These are phyloP conservation scores for Marasmius sp. DNA, from an alignment of 1,284 basidiomycete genomes.

Conservation along the genomic window DNA sequence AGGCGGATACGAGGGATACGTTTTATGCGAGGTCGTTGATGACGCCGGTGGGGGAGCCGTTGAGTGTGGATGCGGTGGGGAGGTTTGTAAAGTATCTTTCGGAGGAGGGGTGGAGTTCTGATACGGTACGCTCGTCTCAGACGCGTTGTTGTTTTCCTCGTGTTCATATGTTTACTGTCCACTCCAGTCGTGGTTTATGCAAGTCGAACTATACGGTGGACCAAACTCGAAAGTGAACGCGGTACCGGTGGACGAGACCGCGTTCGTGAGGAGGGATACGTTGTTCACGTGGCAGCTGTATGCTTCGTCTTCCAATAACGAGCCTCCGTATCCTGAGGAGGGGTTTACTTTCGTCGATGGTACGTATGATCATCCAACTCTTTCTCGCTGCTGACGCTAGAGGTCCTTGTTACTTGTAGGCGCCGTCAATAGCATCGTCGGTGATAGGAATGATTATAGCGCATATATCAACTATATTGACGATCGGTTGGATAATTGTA, in stretches of 20 bases:
- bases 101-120: constrained; percentile 17
- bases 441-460: constrained; percentile 7
- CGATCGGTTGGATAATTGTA: constrained; percentile 14
- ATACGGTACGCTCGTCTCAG: neutral
- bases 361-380: neutral
- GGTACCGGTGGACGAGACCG: constrained; percentile 20
- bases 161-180: too few relatives aligned
- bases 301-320: constrained; percentile 20
- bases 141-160: too few relatives aligned
- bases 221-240: constrained; percentile 23
- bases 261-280: constrained; percentile 24
- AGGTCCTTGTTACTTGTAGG: neutral
- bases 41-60: constrained; percentile 15
- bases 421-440: constrained; percentile 1
- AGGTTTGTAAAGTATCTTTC: constrained; percentile 17
- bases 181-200: constrained; percentile 23
- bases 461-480: constrained; percentile 19
- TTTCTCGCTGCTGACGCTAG: neutral
- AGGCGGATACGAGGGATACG: constrained; percentile 14
- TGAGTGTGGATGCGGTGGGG: constrained; percentile 12
- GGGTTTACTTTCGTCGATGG: constrained; percentile 24
- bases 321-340: constrained; percentile 19
- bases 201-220: constrained; percentile 26
- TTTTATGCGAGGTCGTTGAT: constrained; percentile 28
- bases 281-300: constrained; percentile 28